Percentiles rank a stretch among this genome's conserved stretches.
phyloP scores from a whole-genome alignment of 805 yeast genomes.

The Lachancea lanzarotensis region DNA sequence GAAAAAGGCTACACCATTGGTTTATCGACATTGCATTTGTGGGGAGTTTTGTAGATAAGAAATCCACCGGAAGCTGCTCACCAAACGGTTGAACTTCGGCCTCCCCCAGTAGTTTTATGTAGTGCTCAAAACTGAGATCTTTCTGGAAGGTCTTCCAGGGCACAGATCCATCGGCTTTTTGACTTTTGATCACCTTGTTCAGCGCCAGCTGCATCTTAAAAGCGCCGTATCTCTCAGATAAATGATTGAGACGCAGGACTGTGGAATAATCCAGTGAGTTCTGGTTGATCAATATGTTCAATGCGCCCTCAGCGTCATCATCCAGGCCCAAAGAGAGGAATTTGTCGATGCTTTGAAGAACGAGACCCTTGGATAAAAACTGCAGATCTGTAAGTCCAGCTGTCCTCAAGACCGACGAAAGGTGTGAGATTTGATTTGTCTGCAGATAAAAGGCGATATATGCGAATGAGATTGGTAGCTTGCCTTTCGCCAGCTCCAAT shows the following conservation, averaged over 20 bases:
- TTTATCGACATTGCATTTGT: constrained; percentile 5
- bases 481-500: constrained; percentile 1
- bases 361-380: not conserved
- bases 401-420: constrained; percentile 10
- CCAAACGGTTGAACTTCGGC: constrained; percentile 11
- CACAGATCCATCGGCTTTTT: not conserved
- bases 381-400: no score
- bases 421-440: constrained; percentile 18
- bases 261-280: not conserved
- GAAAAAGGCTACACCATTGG: constrained; percentile 12
- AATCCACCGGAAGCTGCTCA: constrained; percentile 11
- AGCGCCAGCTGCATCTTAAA: constrained; percentile 8
- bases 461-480: constrained; percentile 9
- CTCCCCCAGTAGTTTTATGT: constrained; percentile 7
- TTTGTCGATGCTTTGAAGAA: constrained; percentile 4
- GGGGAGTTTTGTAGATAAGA: constrained; percentile 13
- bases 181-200: not conserved
- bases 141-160: constrained; percentile 12
- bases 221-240: constrained; percentile 16
- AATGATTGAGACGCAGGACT: constrained; percentile 9
- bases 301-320: constrained; percentile 1
- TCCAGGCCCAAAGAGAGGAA: constrained; percentile 8
- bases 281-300: not conserved
- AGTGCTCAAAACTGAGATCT: constrained; percentile 10
- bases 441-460: constrained; percentile 18